These are phyloP conservation scores for Lecanoromycetidae sp. DNA, from an alignment of 2,329 filamentous ascomycete genomes.

Conservation along the genomic window DNA sequence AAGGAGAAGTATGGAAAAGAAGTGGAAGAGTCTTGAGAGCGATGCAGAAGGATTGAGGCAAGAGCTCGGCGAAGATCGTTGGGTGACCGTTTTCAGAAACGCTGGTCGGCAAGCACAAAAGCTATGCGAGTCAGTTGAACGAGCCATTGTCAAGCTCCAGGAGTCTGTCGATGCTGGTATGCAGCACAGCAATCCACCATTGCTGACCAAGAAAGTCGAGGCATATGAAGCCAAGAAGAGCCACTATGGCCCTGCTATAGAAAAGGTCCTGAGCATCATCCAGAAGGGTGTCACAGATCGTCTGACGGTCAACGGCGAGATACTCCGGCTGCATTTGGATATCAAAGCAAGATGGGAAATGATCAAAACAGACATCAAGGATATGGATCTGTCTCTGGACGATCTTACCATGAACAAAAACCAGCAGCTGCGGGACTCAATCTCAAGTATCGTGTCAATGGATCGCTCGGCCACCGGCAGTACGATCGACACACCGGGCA, in stretches of 20 bases:
- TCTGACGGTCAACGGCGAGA: constrained; percentile 93
- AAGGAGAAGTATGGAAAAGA: constrained; percentile 61
- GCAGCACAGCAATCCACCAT: constrained; percentile 58
- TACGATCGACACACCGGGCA: constrained; percentile 57
- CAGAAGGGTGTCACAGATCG: constrained; percentile 91
- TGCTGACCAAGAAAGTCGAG: constrained; percentile 71
- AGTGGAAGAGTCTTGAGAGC: constrained; percentile 75
- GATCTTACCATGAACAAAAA: constrained; percentile 51
- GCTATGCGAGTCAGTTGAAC: constrained; percentile 90
- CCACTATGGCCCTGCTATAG: constrained; percentile 88
- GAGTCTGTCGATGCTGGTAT: constrained; percentile 65
- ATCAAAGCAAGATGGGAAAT: constrained; percentile 71
- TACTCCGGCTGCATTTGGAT: constrained; percentile 72
- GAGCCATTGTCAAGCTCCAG: constrained; percentile 69
- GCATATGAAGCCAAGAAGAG: constrained; percentile 90
- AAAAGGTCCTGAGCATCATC: constrained; percentile 80
- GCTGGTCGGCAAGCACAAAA: constrained; percentile 85
- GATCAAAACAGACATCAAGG: constrained; percentile 62
- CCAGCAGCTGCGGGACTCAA: constrained; percentile 76
- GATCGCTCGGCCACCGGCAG: constrained; percentile 62
- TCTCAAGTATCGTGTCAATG: constrained; percentile 81
- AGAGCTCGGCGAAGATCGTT: constrained; percentile 88
- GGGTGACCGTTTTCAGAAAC: constrained; percentile 90
- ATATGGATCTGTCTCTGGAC: constrained; percentile 63
- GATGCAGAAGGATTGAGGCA: constrained; percentile 82